Evolutionary conservation across 2,329 filamentous ascomycete genomes (phyloP), one percentile per base, ranked within the genome.

Genomic region (Colletotrichum higginsianum): DNA sequence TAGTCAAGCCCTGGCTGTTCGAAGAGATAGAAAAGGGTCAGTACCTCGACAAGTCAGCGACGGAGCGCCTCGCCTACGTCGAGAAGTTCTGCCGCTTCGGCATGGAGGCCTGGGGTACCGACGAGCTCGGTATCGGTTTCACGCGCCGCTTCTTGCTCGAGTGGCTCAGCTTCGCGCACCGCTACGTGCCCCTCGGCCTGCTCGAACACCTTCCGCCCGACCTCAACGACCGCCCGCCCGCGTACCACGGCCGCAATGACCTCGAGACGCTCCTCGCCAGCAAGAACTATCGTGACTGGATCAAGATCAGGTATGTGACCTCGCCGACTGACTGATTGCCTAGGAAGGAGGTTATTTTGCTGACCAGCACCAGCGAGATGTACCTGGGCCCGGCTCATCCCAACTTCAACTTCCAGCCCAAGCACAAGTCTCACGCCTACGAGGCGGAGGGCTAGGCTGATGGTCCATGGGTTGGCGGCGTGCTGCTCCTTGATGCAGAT

Each of bases 1-100:
- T 99, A 70, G 94, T 98, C 84, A 99, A 99, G 84, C 96, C 96
- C 0, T 99, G 96, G 96, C 87, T 99, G 74, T 99, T 98, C 79
- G 96, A 99, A 82, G 96, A 99, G 83, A 98, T 99, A 66, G 90
- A 94, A 75, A 89, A 91, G 74, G 93, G 93, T 6, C 96, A 98
- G 82, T 98, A 98, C 79, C 89, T 99, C 49, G 96, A 99, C 86
- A 99, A 99, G 82, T 94, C 94, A 3, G 93, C 96, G 2, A 88
- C 91, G 6, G 96, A 99, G 85, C 93, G 96, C 69, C 88, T 99
- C 40, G 84, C 86, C 46, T 95, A 97, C 78, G 86, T 99, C 46
- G 94, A 98, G 82, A 94, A 95, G 78, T 99, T 98, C 79, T 93
- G 90, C 66, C 92, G 93, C 70, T 97, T 96, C 79, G 96, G 96